Base-by-base conservation (phyloP, 352 stramenopile genomes). In the Pythium phragmitis region DNA sequence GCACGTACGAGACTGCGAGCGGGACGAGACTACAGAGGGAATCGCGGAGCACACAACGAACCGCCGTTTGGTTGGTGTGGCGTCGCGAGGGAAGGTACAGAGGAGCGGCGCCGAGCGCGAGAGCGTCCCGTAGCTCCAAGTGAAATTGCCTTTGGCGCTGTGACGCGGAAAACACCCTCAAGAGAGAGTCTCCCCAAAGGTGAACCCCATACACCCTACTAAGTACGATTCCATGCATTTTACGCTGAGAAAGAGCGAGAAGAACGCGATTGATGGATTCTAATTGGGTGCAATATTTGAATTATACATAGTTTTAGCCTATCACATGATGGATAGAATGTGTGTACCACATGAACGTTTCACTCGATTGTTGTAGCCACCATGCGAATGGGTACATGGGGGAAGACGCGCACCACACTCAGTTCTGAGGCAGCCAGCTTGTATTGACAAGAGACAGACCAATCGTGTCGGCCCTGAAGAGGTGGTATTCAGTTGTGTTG, bases 1-100 rank as follows among this genome's bases (percentile, higher is more conserved):
- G 36, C 1, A 23, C 51, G 21, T 23, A 16, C 2, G 36, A 43
- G n/a, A 39, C 3, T 19, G 17, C n/a, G 30, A 71, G 17, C 7
- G 23, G 30, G 21, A 63, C 53, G 46, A 46, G 64, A 30, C 34
- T 51, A 59, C 52, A 65, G 64, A 36, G 17, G 46, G 66, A 45
- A 66, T 49, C 26, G 39, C 43, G 50, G 50, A 43, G 50, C 39
- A 52, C 9, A 41, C 39, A 41, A 65, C 36, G 50, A 49, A 42
- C 7, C n/a, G 33, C 33, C 39, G 19, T 30, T n/a, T 21, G 30
- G 37, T 2, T 36, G 48, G 17, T 11, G 26, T 55, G 48, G 7
- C 26, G 26, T 39, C 11, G 48, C 48, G 4, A 55, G 1, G 17
- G 43, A 12, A 39, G 39, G 48, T 11, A 39, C 48, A 39, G 26